Evolutionary conservation across 108 stramenopile species (phyloP), one percentile per base, ranked within the genome.

Genomic region (Nannochloropsis oceanica): DNA sequence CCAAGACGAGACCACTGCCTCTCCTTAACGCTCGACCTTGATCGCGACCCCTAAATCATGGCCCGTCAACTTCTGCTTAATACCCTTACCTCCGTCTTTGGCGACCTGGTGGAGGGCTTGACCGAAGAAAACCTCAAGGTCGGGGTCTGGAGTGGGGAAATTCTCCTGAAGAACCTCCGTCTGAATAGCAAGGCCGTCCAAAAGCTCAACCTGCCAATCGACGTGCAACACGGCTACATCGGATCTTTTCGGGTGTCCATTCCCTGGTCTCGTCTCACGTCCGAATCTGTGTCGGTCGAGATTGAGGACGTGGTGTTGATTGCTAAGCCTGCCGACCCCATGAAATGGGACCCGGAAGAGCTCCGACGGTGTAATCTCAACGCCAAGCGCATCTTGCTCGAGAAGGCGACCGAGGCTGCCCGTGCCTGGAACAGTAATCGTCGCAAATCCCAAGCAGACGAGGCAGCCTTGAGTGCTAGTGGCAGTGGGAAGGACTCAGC

Each of bases 121-220:
- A 89, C 89, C 3, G 84, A 87, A 43, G 89, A 90, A 22, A 84
- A 89, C 27, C 89, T 90, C 84, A 89, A 89, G 84, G 86, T 90
- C 50, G 89, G 89, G 26, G 89, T 90, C 44, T 90, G 89, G 89
- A 87, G 87, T 43, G 89, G 89, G 42, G 86, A 89, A 89, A 89
- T 90, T 43, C 89, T 84, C 26, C 85, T 90, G 22, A 26, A 86
- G 20, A 84, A 89, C 12, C 81, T 90, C 13, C 86, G 87, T 81
- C 84, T 89, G 43, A 90, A 90, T 81, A 46, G 81, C 11, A 43
- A 84, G 10, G 89, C 89, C 42, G 85, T 89, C 22, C 85, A 89
- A 25, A 86, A 89, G 86, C 46, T 89, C 83, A 83, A 86, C 88
- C 89, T 90, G 42, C 89, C 89, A 24, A 43, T 86, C 43, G 43